These are phyloP conservation scores for Fusarium neocosmosporiellum DNA, from an alignment of 2,329 filamentous ascomycete genomes.

Conservation along the genomic window DNA sequence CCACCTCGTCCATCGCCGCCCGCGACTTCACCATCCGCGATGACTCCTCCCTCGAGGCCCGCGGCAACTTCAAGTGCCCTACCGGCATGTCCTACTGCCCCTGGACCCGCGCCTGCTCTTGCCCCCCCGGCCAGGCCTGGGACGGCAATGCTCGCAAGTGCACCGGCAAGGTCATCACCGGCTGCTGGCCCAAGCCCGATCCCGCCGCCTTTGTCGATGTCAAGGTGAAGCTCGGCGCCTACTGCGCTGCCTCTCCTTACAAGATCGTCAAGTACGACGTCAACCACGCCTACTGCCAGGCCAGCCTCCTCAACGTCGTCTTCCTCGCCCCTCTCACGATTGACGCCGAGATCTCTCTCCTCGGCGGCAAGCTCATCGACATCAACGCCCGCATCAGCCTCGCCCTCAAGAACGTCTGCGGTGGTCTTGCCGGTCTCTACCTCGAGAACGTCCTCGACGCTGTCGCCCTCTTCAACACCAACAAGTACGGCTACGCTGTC, in stretches of 20 bases:
- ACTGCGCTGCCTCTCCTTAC: slow-evolving; percentile 50
- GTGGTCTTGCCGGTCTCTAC: slow-evolving; percentile 49
- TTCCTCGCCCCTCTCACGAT: slow-evolving; percentile 48
- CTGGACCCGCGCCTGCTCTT: slow-evolving; percentile 56
- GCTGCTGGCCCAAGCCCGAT: slow-evolving; percentile 50
- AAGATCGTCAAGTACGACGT: slow-evolving; percentile 50
- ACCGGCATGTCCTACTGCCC: slow-evolving; percentile 50
- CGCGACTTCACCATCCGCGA: slow-evolving; percentile 31
- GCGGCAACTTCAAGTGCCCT: slow-evolving; percentile 48
- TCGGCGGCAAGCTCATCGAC: slow-evolving; percentile 39
- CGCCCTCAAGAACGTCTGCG: slow-evolving; percentile 47
- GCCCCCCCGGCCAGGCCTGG: slow-evolving; percentile 54
- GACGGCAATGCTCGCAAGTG: slow-evolving; percentile 46
- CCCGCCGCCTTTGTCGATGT: slow-evolving; percentile 39
- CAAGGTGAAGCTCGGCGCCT: slow-evolving; percentile 45
- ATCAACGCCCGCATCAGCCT: slow-evolving; percentile 43
- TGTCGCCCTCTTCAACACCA: slow-evolving; percentile 53
- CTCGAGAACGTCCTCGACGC: slow-evolving; percentile 46
- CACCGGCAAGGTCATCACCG: slow-evolving; percentile 39
- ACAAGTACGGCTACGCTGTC: slow-evolving; percentile 46
- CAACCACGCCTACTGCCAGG: slow-evolving; percentile 51
- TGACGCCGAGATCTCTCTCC: slow-evolving; percentile 43
- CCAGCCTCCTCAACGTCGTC: slow-evolving; percentile 46
- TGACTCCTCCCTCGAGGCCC: slow-evolving; percentile 33
- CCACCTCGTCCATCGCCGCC: slow-evolving; percentile 32